phyloP scores from a whole-genome alignment of 495 filamentous ascomycete species.

The Penicillium goetzii region DNA sequence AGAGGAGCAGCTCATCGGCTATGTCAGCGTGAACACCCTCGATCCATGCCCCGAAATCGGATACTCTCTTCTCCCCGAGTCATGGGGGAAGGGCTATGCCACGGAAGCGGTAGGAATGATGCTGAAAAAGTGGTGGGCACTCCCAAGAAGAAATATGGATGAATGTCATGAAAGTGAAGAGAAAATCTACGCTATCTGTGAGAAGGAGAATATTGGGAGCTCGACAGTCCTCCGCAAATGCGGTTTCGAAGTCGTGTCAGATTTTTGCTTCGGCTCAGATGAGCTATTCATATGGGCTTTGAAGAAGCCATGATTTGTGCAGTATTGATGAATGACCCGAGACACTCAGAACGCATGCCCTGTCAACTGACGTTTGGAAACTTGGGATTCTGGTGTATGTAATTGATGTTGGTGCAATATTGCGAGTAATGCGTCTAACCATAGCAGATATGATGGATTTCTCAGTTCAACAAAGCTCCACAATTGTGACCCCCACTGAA shows the following conservation, averaged over 20 bases:
- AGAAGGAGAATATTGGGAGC: conserved; percentile 35
- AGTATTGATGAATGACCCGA: not conserved
- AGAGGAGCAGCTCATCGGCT: conserved; percentile 27
- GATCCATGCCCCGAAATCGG: conserved; percentile 37
- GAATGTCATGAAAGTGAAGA: conserved; percentile 7
- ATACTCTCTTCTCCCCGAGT: conserved; percentile 33
- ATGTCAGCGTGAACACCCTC: conserved; percentile 26
- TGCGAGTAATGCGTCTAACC: not conserved
- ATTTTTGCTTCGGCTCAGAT: conserved; percentile 28
- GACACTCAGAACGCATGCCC: not conserved
- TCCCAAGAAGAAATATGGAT: conserved; percentile 14
- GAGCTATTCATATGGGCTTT: conserved; percentile 53
- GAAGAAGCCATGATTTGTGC: conserved; percentile 4
- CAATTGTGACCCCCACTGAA: conserved; percentile 2
- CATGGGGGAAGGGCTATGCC: conserved; percentile 42
- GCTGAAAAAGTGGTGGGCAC: conserved; percentile 32
- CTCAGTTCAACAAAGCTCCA: not conserved
- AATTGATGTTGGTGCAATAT: not conserved
- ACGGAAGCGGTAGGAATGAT: conserved; percentile 36
- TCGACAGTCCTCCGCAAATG: conserved; percentile 39
- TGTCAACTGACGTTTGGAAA: not conserved
- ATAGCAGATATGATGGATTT: not conserved
- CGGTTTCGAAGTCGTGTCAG: conserved; percentile 42
- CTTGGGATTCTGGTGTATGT: not conserved
- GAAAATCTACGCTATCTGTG: conserved; percentile 30